Evolutionary conservation across 306 rosid genomes (phyloP), one percentile per base, ranked within the genome.

Genomic region (Urtica urens): DNA sequence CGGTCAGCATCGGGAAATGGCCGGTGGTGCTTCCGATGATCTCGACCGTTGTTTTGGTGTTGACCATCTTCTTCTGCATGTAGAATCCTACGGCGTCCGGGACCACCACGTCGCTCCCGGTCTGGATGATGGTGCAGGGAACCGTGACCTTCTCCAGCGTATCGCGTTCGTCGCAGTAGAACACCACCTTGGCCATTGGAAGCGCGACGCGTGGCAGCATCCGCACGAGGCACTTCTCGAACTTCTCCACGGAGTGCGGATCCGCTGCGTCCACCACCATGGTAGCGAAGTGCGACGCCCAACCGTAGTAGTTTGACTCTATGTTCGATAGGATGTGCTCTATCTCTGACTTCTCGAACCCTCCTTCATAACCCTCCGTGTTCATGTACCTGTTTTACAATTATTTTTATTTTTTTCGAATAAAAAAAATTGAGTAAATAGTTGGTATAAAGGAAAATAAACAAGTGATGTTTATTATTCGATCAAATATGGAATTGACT

Each of bases 1-100:
- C 79, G 56, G 94, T 90, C 22, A 90, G 46, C 40, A 77, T 86
- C 38, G 99, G 99, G 66, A 79, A 79, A 53, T 90, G 99, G 0
- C 95, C 95, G 12, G 39, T 7, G 7, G 68, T 16, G 6, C 68
- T 67, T 3, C 75, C 66, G 2, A 90, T 56, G 35, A 75, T 20
- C 72, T 73, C 72, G 68, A 85, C 70, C 19, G 74, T 69, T 41
- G 74, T 62, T 17, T 72, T 57, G 29, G 65, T 92, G 74, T 73
- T 79, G 35, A 9, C 40, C 40, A 90, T 81, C 38, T 73, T 81
- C 64, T 71, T 71, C 49, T 73, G 74, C 82, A 90, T 79, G 71
- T 65, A 90, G 26, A 60, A 19, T 0, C 79, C 79, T 13, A 72
- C 92, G 10, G 76, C 75, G 29, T 39, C 48, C 28, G 99, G 95